A percentile compares a stretch with the other conserved stretches of the same genome.
Evolutionary conservation across 169 alveolate species (phyloP).

Genomic region (Plasmodium gonderi): DNA sequence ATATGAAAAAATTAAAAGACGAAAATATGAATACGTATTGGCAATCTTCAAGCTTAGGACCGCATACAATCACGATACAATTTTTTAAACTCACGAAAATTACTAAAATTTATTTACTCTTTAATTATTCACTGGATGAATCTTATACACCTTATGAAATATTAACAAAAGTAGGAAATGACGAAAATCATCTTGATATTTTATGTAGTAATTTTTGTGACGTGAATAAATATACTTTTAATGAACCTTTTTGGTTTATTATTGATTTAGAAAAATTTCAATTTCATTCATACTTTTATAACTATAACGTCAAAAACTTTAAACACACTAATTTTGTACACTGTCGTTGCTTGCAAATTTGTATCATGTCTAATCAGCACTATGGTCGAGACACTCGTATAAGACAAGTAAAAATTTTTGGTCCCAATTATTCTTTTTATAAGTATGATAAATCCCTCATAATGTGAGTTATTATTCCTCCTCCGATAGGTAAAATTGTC

Average conservation of each 20-base stretch:
- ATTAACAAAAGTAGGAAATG: slow-evolving; percentile 86
- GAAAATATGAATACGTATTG: slow-evolving; percentile 87
- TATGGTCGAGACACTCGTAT: slow-evolving; percentile 89
- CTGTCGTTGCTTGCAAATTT: slow-evolving; percentile 85
- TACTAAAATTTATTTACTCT: slow-evolving; percentile 85
- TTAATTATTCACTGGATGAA: slow-evolving; percentile 88
- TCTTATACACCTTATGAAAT: slow-evolving; percentile 88
- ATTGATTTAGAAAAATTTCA: slow-evolving; percentile 68
- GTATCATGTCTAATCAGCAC: slow-evolving; percentile 86
- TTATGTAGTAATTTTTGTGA: slow-evolving; percentile 74
- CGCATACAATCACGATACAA: slow-evolving; percentile 88
- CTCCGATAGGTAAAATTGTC: not conserved
- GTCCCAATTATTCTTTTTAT: slow-evolving; percentile 54
- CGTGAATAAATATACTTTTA: slow-evolving; percentile 76
- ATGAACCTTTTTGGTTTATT: slow-evolving; percentile 83
- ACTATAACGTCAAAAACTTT: slow-evolving; percentile 68
- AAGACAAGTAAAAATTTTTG: slow-evolving; percentile 80
- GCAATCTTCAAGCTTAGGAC: slow-evolving; percentile 89
- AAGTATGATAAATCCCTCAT: slow-evolving; percentile 48
- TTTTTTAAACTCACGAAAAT: slow-evolving; percentile 83
- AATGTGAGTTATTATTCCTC: not conserved
- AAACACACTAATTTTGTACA: slow-evolving; percentile 78
- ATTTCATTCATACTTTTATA: slow-evolving; percentile 77
- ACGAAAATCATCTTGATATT: slow-evolving; percentile 78
- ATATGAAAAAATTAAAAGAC: slow-evolving; percentile 87